phyloP scores from a whole-genome alignment of 1,284 basidiomycete species.

The Fomes fomentarius region DNA sequence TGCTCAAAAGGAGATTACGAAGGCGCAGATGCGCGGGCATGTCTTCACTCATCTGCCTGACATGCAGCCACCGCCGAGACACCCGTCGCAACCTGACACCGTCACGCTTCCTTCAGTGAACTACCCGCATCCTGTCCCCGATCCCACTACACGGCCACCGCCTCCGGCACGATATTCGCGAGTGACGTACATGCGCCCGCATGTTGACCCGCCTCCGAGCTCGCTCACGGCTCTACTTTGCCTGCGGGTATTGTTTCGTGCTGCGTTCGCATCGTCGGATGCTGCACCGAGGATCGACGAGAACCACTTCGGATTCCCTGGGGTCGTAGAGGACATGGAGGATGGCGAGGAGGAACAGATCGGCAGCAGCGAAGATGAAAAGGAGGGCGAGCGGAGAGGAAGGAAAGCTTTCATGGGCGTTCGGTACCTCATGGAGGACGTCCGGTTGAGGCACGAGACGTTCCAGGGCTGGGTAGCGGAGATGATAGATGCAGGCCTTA shows the following conservation, averaged over 20 bases:
- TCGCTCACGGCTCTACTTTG: slow-evolving; percentile 77
- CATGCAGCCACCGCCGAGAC: slow-evolving; percentile 51
- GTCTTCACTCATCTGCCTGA: slow-evolving; percentile 74
- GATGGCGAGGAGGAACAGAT: slow-evolving; percentile 43
- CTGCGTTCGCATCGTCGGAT: slow-evolving; percentile 70
- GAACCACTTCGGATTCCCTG: slow-evolving; percentile 84
- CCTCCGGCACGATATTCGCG: slow-evolving; percentile 65
- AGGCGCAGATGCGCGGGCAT: slow-evolving; percentile 59
- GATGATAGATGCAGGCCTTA: slow-evolving; percentile 66
- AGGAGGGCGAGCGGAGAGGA: slow-evolving; percentile 68
- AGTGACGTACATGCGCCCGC: slow-evolving; percentile 58
- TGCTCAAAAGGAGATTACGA: slow-evolving; percentile 46
- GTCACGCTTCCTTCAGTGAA: slow-evolving; percentile 61
- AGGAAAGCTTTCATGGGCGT: slow-evolving; percentile 70
- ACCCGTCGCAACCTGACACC: slow-evolving; percentile 68
- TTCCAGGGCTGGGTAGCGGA: slow-evolving; percentile 78
- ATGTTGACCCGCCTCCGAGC: slow-evolving; percentile 67
- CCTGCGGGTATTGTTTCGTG: slow-evolving; percentile 74
- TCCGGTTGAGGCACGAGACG: slow-evolving; percentile 69
- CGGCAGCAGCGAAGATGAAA: slow-evolving; percentile 48
- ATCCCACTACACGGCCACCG: slow-evolving; percentile 63
- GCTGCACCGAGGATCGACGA: slow-evolving; percentile 73
- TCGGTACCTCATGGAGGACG: slow-evolving; percentile 60
- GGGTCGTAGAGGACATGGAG: slow-evolving; percentile 69
- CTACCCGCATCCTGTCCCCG: slow-evolving; percentile 55